phyloP scores from a whole-genome alignment of 1,284 basidiomycete species.

The Leccinum pseudoinsigne region DNA sequence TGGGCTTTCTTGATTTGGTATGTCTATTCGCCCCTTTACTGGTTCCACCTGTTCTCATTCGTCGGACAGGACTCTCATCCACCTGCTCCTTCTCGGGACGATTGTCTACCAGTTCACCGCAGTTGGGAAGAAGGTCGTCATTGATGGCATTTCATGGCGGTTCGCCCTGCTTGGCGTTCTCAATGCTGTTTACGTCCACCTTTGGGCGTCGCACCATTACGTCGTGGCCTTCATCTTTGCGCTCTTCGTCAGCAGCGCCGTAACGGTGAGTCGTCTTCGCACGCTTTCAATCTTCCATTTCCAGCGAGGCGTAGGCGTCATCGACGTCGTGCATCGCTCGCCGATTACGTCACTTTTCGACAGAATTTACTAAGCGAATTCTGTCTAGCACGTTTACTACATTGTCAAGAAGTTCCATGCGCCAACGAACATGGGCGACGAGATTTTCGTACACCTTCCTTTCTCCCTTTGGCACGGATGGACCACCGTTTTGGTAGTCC shows the following conservation, averaged over 20 bases:
- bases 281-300: conserved; percentile 11
- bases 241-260: conserved; percentile 80
- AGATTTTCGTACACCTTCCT: conserved; percentile 82
- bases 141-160: conserved; percentile 88
- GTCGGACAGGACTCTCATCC: conserved; percentile 71
- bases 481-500: conserved; percentile 88
- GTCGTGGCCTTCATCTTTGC: conserved; percentile 83
- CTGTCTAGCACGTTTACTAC: conserved; percentile 82
- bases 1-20: conserved; percentile 87
- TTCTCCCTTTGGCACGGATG: conserved; percentile 96
- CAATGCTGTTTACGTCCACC: conserved; percentile 83
- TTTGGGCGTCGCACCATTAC: conserved; percentile 75
- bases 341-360: conserved; percentile 5
- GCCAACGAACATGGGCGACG: conserved; percentile 64
- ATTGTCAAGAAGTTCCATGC: conserved; percentile 84
- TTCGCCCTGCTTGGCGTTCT: conserved; percentile 85
- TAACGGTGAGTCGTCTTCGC: conserved; percentile 51
- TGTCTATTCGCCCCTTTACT: conserved; percentile 21
- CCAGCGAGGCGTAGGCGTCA: conserved; percentile 3
- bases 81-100: conserved; percentile 84
- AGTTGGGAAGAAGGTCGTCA: conserved; percentile 75
- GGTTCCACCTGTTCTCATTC: conserved; percentile 16
- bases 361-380: conserved; percentile 13
- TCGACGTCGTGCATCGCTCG: conserved; percentile 2
- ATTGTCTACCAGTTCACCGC: conserved; percentile 90